Base-by-base conservation (phyloP, 257 asterid genomes). In the Agastache rugosa region DNA sequence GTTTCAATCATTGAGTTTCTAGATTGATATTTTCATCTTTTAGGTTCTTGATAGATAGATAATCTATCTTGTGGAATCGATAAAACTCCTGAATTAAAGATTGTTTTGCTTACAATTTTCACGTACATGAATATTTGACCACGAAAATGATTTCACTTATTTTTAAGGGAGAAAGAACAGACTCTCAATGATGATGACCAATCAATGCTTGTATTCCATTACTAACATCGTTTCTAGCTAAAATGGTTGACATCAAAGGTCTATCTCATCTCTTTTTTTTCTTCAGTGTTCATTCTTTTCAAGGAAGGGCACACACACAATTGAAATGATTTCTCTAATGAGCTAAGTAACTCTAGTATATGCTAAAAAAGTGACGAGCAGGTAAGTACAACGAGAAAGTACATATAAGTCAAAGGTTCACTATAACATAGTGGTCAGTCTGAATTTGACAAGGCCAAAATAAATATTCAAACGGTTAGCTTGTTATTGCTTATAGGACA, bases 201-300 rank as follows among this genome's bases (percentile, higher is more conserved):
- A 50, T 25, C 65, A 67, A 42, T 67, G 64, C 69, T 73, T 73
- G 54, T 19, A 59, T 39, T 50, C 51, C 71, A 67, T 31, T 19
- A 45, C 4, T 59, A n/a, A 63, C 19, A 12, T 65, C 54, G 42
- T 68, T 44, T 73, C 54, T 20, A 66, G 60, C 42, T n/a, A 58
- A 22, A 25, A 45, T 44, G 35, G 54, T 56, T 44, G 74, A 23
- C 45, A 64, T 45, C 60, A 20, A 75, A 45, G 5, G 54, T 19
- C 71, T 39, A 58, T 59, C 62, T 12, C 10, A 17, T 27, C 76
- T 69, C 48, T 66, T 39, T 68, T 17, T 63, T 15, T 56, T 70
- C 29, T 34, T 37, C 47, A n/a, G 19, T 15, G 14, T 16, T 37
- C 15, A 39, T 7, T 23, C 34, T 42, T 63, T 41, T 66, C 39